Evolutionary conservation across 306 rosid species (phyloP), one percentile per base, ranked within the genome.

Genomic region (Cajanus cajan): DNA sequence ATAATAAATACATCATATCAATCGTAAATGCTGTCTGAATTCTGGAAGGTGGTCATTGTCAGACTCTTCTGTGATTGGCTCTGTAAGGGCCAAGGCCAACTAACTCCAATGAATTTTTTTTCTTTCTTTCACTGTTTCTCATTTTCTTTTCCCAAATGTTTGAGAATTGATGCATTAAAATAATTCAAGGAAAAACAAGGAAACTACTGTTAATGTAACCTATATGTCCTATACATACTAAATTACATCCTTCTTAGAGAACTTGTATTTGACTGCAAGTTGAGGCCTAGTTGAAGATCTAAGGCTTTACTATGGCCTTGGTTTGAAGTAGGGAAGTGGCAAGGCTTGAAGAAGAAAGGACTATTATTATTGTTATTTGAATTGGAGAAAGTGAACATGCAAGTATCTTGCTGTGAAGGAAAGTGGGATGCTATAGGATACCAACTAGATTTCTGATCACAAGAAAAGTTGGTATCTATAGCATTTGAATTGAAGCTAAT

Each of bases 221-320:
- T 57, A 18, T 44, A 15, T 73, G 4, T 33, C 48, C 40, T 86
- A 45, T 44, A 79, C 33, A 36, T 36, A 15, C 66, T 71, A 65
- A 51, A 68, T 37, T 62, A 84, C 21, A 61, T 58, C 88, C 87
- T 87, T 54, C 84, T 84, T 12, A 85, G 43, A 16, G 82, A 83
- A 78, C 85, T 85, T 74, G 87, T 73, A 51, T 84, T 79, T 21
- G 92, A 74, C 8, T 86, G 50, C 85, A 86, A 73, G 51, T 84
- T 84, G 33, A 94, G 84, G 69, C 90, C 91, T 77, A 94, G 76
- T 65, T 90, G 93, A 83, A 94, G 95, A 90, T 94, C 97, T 80
- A 89, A 83, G 64, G 74, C 89, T 79, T 88, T 94, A 70, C 11
- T 71, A 78, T 88, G 89, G 61, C 73, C 86, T 58, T 83, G 86